Conservation (phyloP, 2,329 filamentous ascomycete species). For the Colletotrichum costaricense region DNA sequence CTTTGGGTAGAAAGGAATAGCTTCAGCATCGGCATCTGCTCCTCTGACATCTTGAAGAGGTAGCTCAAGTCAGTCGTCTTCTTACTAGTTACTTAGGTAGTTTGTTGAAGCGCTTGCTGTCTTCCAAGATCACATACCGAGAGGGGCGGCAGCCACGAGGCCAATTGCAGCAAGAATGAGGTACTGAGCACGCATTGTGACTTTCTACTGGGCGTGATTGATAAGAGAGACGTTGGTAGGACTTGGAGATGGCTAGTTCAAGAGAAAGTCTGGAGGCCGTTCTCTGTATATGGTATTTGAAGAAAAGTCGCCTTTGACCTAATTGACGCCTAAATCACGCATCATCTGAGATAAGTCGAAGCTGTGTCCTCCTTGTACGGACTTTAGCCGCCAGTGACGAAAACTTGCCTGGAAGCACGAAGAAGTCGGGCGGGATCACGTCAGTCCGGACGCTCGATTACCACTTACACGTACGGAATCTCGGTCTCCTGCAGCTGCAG, state of each 20-base stretch:
- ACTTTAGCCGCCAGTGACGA: not conserved
- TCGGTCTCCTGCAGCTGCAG: not conserved
- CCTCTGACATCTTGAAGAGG: not conserved
- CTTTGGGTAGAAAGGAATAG: too few species aligned
- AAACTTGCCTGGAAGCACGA: not conserved
- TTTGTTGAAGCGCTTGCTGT: too few species aligned
- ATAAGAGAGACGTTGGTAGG: not conserved
- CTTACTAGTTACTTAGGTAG: too few species aligned
- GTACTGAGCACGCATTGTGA: slow-evolving; percentile 12
- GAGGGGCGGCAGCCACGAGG: slow-evolving; percentile 6
- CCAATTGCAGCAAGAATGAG: not conserved
- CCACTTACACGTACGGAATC: not conserved
- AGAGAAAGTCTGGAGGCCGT: not conserved
- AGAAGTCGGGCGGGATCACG: not conserved
- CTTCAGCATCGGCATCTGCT: not conserved
- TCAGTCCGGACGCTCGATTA: not conserved
- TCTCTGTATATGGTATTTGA: not conserved
- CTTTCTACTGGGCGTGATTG: not conserved
- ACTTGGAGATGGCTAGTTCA: not conserved
- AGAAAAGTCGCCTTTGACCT: not conserved
- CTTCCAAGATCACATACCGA: not conserved
- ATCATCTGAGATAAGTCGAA: not conserved
- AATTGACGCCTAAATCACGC: not conserved
- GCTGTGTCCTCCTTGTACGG: not conserved
- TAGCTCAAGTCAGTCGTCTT: not conserved